Percentiles rank a stretch among this genome's conserved stretches.
phyloP scores from a whole-genome alignment of 225 moss, liverwort and hornwort species.

The Polytrichum formosum region DNA sequence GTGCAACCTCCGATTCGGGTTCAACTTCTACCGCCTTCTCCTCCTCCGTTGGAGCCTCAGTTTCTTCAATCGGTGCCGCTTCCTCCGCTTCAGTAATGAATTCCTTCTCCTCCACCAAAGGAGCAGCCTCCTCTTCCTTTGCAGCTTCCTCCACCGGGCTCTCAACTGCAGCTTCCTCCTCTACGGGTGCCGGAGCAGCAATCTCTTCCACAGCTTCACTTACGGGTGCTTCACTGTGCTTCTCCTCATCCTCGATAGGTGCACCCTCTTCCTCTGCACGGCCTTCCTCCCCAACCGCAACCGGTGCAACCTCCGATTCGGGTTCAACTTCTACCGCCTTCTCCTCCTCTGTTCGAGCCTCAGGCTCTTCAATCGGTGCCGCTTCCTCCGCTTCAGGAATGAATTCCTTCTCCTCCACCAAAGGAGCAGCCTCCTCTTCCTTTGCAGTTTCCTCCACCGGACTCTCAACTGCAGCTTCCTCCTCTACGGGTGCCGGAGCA shows the following conservation, averaged over 20 bases:
- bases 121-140: too few relatives aligned
- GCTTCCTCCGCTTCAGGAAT: background rate
- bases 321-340: background rate
- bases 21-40: too few relatives aligned
- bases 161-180: background rate
- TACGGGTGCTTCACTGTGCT: too few relatives aligned
- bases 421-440: background rate
- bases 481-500: background rate
- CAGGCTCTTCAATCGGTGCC: background rate
- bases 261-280: too few relatives aligned
- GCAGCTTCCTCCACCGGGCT: too few relatives aligned
- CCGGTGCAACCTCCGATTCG: too few relatives aligned
- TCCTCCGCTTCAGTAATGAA: accelerated
- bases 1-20: too few relatives aligned
- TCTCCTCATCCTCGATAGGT: too few relatives aligned
- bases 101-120: too few relatives aligned
- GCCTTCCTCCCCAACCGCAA: too few relatives aligned
- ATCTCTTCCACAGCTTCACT: background rate
- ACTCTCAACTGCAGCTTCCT: background rate
- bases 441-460: background rate
- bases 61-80: too few relatives aligned
- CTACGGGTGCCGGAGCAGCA: background rate
- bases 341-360: background rate
- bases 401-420: background rate
- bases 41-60: too few relatives aligned